phyloP scores from a whole-genome alignment of 805 yeast genomes.

The Wickerhamiella occidentalis region DNA sequence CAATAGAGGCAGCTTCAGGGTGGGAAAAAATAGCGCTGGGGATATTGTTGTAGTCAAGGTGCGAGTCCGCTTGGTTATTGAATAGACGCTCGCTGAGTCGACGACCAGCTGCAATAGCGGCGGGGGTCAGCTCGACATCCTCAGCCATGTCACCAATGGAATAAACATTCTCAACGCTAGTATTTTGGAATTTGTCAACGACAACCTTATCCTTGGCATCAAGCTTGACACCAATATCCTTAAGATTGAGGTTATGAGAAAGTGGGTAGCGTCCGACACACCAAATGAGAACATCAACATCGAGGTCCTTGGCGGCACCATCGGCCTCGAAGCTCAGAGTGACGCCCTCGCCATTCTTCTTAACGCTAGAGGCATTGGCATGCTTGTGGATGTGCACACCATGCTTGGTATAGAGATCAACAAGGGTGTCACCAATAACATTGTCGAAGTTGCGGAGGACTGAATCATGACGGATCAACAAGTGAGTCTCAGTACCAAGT shows the following conservation, averaged over 20 bases:
- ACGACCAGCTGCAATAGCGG: conserved; percentile 97
- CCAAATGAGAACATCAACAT: conserved; percentile 80
- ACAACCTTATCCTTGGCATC: conserved; percentile 50
- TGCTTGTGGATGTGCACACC: conserved; percentile 74
- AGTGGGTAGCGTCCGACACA: conserved; percentile 83
- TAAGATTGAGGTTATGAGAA: conserved; percentile 55
- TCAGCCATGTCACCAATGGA: conserved; percentile 94
- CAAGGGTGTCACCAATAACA: conserved; percentile 62
- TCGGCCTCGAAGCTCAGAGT: neutral
- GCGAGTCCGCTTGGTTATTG: conserved; percentile 64
- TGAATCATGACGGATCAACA: conserved; percentile 83
- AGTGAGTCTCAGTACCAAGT: conserved; percentile 72
- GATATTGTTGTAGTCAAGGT: conserved; percentile 73
- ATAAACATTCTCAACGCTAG: conserved; percentile 56
- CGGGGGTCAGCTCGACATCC: conserved; percentile 89
- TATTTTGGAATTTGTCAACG: conserved; percentile 82
- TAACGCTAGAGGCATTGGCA: conserved; percentile 38
- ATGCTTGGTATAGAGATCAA: conserved; percentile 64
- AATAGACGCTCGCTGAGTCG: conserved; percentile 82
- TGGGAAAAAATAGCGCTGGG: conserved; percentile 97
- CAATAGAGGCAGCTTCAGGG: conserved; percentile 94
- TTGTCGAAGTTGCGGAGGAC: conserved; percentile 83
- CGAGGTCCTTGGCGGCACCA: conserved; percentile 37
- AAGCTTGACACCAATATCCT: conserved; percentile 56
- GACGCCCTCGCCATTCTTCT: conserved; percentile 24